Base-by-base conservation (phyloP, 1,139 yeast species). In the Lizanozyma gosingica region DNA sequence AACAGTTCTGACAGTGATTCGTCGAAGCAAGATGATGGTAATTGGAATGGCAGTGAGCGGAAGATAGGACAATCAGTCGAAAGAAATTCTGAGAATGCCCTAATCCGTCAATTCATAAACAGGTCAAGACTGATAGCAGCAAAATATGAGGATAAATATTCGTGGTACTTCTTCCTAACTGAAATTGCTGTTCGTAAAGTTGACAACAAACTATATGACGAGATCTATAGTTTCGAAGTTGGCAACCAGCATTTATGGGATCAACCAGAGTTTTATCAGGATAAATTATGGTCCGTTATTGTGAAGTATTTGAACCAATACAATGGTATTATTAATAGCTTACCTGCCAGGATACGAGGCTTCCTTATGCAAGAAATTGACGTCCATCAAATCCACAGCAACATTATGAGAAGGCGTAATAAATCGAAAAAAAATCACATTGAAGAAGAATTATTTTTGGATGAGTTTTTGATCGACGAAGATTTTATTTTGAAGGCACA, bases 171-270 rank as follows among this genome's bases (percentile, higher is more conserved):
- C 45, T 71, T 63, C 45, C 53, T 72, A 36, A 71, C 77, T 0
- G 78, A 72, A 47, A 60, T 71, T n/a, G 74, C 74, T 0, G 63
- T 70, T 6, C 52, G 78, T 33, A 71, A 69, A 47, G 60, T 71
- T 4, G 76, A 71, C 45, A 72, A 72, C 50, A 59, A 57, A 35
- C 55, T 72, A 54, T 59, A 58, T 43, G 69, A 70, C 48, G 74
- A 71, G 27, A 50, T 67, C 15, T 68, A 53, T 44, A 48, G 61
- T 1, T 47, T 47, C 18, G 57, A 54, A 11, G 43, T 48, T 11
- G 32, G 44, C 2, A 41, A 46, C 9, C 29, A 22, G 29, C 29
- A 22, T 6, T 33, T 43, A 4, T 65, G 71, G 71, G 67, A 64
- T 40, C 51, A 50, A 34, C 54, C 51, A 1, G 41, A 44, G 14